These are phyloP conservation scores for Plasmodium vivax DNA, from an alignment of 169 alveolate genomes.

Conservation along the genomic window DNA sequence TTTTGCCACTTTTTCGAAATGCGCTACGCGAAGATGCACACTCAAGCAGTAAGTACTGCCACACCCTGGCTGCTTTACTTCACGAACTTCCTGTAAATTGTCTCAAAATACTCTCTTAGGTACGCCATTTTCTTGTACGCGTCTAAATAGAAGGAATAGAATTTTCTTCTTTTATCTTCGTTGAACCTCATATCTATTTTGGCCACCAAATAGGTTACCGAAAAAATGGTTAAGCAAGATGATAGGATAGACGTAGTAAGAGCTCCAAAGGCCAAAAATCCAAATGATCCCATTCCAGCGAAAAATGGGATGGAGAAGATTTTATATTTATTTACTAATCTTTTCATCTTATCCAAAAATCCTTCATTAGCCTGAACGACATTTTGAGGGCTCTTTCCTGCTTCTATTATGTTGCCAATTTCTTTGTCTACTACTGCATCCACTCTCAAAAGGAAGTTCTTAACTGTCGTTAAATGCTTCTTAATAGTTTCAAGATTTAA, in stretches of 20 bases:
- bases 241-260: slow-evolving; percentile 12
- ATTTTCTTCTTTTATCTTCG: slow-evolving; percentile 5
- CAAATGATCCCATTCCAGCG: slow-evolving; percentile 29
- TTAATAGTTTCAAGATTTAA: background rate
- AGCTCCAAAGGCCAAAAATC: slow-evolving; percentile 19
- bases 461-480: slow-evolving; percentile 6
- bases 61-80: background rate
- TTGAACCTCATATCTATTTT: slow-evolving; percentile 9
- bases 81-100: background rate
- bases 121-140: background rate
- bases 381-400: background rate
- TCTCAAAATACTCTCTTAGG: background rate
- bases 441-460: slow-evolving; percentile 4
- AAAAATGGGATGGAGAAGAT: slow-evolving; percentile 21
- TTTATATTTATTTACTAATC: slow-evolving; percentile 28
- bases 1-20: background rate
- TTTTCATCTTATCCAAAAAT: slow-evolving; percentile 9
- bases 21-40: background rate
- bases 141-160: slow-evolving; percentile 19
- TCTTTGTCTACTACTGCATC: slow-evolving; percentile 31
- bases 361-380: background rate
- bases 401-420: background rate
- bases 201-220: slow-evolving; percentile 13
- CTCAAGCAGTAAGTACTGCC: background rate
- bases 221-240: slow-evolving; percentile 24